Percentiles rank a stretch among this genome's conserved stretches.
Evolutionary conservation across 352 stramenopile species (phyloP).

Genomic region (Phytophthora cryptogea): DNA sequence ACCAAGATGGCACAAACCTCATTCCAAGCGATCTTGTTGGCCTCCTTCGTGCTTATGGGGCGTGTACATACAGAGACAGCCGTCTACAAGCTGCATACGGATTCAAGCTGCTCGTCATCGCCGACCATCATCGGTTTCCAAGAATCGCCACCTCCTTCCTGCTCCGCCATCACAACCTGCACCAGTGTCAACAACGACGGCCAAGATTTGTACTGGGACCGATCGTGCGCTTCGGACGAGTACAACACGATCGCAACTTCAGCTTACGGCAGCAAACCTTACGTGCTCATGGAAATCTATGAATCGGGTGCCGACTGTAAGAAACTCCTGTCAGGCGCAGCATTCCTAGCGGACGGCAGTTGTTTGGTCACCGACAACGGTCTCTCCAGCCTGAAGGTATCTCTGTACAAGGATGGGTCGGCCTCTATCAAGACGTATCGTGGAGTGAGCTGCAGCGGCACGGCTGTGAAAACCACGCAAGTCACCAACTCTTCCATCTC

Average conservation of each 20-base stretch:
- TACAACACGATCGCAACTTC: constrained; percentile 20
- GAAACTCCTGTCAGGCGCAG: constrained; percentile 39
- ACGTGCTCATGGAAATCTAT: constrained; percentile 46
- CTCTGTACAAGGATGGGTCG: constrained; percentile 33
- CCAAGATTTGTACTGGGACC: constrained; percentile 34
- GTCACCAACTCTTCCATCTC: constrained; percentile 29
- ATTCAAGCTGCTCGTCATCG: constrained; percentile 33
- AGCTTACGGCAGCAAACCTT: constrained; percentile 28
- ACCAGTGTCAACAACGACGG: constrained; percentile 23
- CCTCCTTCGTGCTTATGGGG: constrained; percentile 6
- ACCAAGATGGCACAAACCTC: constrained; percentile 6
- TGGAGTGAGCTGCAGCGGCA: constrained; percentile 38
- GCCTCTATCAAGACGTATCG: constrained; percentile 39
- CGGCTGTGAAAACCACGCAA: constrained; percentile 27
- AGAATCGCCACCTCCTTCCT: constrained; percentile 25
- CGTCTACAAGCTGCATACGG: constrained; percentile 34
- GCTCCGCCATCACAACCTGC: constrained; percentile 30
- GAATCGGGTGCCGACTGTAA: constrained; percentile 24
- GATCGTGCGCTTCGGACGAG: constrained; percentile 19
- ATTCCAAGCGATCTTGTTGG: constrained; percentile 8
- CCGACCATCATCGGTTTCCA: constrained; percentile 38
- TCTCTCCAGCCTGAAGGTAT: constrained; percentile 42
- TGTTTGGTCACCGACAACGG: constrained; percentile 50
- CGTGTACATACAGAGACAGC: constrained; percentile 11
- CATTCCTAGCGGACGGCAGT: constrained; percentile 45